phyloP scores from a whole-genome alignment of 306 rosid species.

The Vigna unguiculata region DNA sequence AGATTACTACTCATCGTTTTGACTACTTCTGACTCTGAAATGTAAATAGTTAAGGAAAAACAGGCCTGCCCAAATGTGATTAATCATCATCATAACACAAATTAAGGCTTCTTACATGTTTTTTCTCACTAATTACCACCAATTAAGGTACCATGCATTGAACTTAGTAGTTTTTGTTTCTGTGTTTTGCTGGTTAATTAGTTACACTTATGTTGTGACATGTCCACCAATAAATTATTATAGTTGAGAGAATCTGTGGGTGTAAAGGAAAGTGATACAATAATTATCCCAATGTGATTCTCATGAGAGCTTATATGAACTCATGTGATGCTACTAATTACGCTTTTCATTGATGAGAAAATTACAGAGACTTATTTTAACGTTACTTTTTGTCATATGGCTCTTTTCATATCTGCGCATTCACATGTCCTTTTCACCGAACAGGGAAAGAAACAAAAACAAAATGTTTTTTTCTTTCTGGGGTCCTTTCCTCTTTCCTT shows the following conservation, averaged over 20 bases:
- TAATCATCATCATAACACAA: neutral
- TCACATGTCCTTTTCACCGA: conserved; percentile 19
- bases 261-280: neutral
- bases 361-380: conserved; percentile 7
- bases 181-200: neutral
- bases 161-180: neutral
- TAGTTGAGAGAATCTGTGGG: neutral
- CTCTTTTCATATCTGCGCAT: neutral
- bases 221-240: neutral
- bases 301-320: conserved; percentile 20
- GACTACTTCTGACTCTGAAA: neutral
- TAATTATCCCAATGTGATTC: conserved; percentile 5
- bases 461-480: neutral
- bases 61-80: neutral
- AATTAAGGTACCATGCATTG: neutral
- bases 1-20: neutral
- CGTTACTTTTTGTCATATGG: neutral
- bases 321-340: conserved; percentile 16
- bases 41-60: conserved; percentile 13
- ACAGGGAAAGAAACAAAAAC: conserved; percentile 1
- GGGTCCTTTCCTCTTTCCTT: neutral
- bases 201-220: neutral
- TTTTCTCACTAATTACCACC: neutral
- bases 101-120: neutral
- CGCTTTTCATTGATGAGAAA: conserved; percentile 9